Conservation (phyloP, 2,329 filamentous ascomycete genomes). For the Colletotrichum noveboracense region DNA sequence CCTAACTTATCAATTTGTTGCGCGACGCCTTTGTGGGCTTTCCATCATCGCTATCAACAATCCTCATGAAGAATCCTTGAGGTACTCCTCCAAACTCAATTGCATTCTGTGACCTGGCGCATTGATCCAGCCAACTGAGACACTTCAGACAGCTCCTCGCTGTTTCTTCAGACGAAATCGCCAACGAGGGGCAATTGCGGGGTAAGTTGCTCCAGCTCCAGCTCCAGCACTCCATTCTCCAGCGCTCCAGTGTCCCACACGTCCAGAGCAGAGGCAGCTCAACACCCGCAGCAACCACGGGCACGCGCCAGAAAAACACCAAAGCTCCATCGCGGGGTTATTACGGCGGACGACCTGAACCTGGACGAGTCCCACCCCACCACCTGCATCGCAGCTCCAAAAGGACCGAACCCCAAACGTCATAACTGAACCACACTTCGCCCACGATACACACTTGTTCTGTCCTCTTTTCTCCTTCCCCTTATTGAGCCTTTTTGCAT, state of each 20-base stretch:
- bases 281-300: background rate
- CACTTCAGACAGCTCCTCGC: background rate
- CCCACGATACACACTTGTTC: background rate
- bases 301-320: slow-evolving; percentile 16
- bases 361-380: background rate
- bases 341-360: background rate
- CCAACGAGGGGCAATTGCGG: slow-evolving; percentile 23
- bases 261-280: background rate
- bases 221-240: background rate
- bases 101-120: background rate
- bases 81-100: background rate
- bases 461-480: background rate
- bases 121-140: background rate
- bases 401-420: slow-evolving; percentile 6
- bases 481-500: background rate
- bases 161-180: background rate
- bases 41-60: fast-evolving
- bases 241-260: background rate
- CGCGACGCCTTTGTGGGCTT: background rate
- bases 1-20: background rate
- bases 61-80: background rate
- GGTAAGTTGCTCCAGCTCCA: background rate
- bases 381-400: slow-evolving; percentile 2
- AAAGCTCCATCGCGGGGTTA: slow-evolving; percentile 21
- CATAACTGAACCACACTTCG: background rate